Percentiles rank a stretch among this genome's conserved stretches.
Evolutionary conservation across 2,329 filamentous ascomycete species (phyloP).

Genomic region (Diplodia sapinea): DNA sequence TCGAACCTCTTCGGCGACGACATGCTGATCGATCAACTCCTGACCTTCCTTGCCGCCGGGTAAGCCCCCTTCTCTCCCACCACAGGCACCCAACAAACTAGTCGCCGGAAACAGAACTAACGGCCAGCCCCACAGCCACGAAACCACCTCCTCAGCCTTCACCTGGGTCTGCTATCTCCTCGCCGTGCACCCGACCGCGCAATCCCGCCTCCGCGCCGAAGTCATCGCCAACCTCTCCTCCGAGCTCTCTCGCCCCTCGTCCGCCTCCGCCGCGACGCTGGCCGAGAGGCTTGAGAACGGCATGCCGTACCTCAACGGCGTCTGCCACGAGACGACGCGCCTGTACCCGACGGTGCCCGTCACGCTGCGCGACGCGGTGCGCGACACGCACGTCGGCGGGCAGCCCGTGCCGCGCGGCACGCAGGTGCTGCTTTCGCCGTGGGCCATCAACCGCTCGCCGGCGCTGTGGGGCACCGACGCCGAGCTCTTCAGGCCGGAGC

Average conservation of each 20-base stretch:
- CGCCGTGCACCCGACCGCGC: constrained; percentile 68
- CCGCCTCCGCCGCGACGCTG: constrained; percentile 34
- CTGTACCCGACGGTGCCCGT: constrained; percentile 49
- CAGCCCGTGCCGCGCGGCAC: constrained; percentile 50
- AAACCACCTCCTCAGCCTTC: constrained; percentile 76
- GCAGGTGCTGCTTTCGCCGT: constrained; percentile 47
- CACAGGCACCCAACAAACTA: neutral
- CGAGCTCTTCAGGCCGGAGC: constrained; percentile 51
- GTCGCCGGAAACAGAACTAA: neutral
- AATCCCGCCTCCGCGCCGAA: constrained; percentile 71
- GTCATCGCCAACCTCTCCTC: constrained; percentile 66
- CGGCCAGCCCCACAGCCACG: constrained; percentile 56
- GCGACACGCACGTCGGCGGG: constrained; percentile 43
- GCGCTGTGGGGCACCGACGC: constrained; percentile 52
- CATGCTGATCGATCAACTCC: constrained; percentile 60
- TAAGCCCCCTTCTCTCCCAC: constrained; percentile 41
- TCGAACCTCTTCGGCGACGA: constrained; percentile 60
- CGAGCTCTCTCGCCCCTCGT: constrained; percentile 36
- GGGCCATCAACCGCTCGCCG: constrained; percentile 52
- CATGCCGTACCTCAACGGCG: constrained; percentile 54
- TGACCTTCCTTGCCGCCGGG: constrained; percentile 64
- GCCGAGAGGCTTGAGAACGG: constrained; percentile 48
- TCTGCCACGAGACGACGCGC: constrained; percentile 52
- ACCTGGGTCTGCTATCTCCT: constrained; percentile 78
- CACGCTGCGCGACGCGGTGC: constrained; percentile 41